Evolutionary conservation across 805 yeast genomes (phyloP), one percentile per base, ranked within the genome.

Genomic region (Candida coquimbonensis): DNA sequence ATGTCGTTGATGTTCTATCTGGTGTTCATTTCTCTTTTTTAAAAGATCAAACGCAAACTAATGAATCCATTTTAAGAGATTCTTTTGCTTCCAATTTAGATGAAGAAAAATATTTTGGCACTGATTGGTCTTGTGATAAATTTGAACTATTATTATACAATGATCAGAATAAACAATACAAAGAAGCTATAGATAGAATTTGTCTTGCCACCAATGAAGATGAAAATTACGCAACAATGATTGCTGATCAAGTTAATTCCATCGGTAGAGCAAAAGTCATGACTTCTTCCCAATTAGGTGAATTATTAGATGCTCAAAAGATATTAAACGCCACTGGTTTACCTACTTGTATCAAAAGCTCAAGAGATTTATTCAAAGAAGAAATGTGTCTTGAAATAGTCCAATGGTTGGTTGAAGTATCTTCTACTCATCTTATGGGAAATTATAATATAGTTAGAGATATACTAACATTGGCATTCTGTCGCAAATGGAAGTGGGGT

Each of bases 371-470:
- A 7, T 83, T 86, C 57, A 68, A 93, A 43, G 96, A 88, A 57
- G 90, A 84, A 47, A 80, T 85, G 86, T 81, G 84, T 53, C 81
- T 77, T 37, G 88, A 82, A 49, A 78, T 87, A 17, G 59, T 85
- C 7, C 54, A 60, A n/a, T 84, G 93, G 89, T 58, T 87, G 6
- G 61, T 66, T 26, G 83, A 79, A 36, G 61, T 88, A 26, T 68
- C 83, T 0, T 72, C 70, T 39, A 73, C 83, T 11, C 72, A 76
- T 34, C 53, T 82, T 5, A 72, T 73, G 48, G 77, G 76, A 9
- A 73, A 74, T 42, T 74, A 75, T 51, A 62, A 64, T 31, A 49
- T 68, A 1, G 60, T 75, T 7, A 70, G 82, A 41, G 73, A 78
- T 40, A 55, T 74, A 0, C 65, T 85, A 9, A 77, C 87, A 42